Evolutionary conservation across 495 filamentous ascomycete genomes (phyloP).

Genomic region (Lasiosphaeria hispida): DNA sequence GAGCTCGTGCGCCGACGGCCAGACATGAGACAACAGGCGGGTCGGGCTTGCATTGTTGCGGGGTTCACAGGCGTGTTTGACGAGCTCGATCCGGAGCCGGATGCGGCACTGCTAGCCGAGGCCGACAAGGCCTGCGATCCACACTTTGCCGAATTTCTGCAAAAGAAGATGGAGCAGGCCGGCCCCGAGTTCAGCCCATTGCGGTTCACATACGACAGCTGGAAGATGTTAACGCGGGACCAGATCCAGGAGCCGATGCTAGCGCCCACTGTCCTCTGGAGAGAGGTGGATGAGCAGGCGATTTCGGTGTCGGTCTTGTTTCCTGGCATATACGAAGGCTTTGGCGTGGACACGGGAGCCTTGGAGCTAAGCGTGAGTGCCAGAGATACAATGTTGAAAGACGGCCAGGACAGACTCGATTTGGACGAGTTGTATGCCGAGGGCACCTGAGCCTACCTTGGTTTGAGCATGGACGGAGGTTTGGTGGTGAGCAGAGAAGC

Average conservation of each 20-base stretch:
- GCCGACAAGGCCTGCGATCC: background rate
- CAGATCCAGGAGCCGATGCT: constrained; percentile 3
- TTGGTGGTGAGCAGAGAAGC: no score
- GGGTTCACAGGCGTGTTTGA: background rate
- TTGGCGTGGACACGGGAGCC: background rate
- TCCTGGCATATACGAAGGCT: constrained; percentile 3
- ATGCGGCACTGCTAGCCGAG: constrained; percentile 2
- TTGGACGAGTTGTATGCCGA: background rate
- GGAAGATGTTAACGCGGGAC: background rate
- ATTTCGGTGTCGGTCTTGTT: background rate
- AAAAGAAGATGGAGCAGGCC: constrained; percentile 1
- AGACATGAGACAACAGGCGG: constrained; percentile 1
- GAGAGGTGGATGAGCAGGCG: background rate
- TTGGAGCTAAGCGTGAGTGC: constrained; percentile 4
- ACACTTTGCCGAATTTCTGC: background rate
- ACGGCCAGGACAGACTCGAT: background rate
- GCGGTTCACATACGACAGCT: background rate
- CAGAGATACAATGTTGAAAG: background rate
- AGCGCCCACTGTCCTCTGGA: background rate
- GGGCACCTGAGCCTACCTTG: no score
- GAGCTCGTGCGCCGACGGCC: background rate
- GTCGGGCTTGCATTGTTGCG: background rate
- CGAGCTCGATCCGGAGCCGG: background rate
- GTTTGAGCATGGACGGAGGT: no score
- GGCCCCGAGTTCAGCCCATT: background rate